Evolutionary conservation across 768 basidiomycete genomes (phyloP).

Genomic region (Rhodotorula toruloides): DNA sequence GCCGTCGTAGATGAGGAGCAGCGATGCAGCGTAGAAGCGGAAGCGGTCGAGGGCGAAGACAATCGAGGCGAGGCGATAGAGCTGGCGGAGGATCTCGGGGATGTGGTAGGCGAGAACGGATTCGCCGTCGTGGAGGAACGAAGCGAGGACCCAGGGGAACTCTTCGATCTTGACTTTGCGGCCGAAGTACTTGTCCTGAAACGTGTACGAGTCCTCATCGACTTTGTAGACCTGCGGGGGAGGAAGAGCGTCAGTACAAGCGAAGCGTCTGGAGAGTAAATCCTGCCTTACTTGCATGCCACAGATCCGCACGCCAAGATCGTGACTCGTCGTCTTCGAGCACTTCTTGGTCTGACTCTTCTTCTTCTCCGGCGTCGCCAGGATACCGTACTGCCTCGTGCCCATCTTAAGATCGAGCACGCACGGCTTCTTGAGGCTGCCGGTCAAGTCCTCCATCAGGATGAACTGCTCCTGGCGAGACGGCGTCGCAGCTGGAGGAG

Average conservation of each 20-base stretch:
- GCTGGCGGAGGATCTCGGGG: constrained; percentile 78
- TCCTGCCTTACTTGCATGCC: constrained; percentile 91
- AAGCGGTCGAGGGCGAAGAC: constrained; percentile 85
- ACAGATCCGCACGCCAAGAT: constrained; percentile 85
- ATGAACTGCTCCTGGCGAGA: constrained; percentile 96
- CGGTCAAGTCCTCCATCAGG: constrained; percentile 97
- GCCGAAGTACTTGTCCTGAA: constrained; percentile 94
- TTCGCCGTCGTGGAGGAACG: constrained; percentile 80
- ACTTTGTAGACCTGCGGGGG: constrained; percentile 80
- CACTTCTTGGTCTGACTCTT: constrained; percentile 98
- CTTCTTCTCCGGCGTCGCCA: constrained; percentile 86
- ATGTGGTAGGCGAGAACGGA: constrained; percentile 83
- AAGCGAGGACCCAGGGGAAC: constrained; percentile 72
- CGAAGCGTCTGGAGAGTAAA: not conserved
- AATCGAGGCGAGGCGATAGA: constrained; percentile 89
- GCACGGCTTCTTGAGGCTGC: constrained; percentile 80
- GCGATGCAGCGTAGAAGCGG: constrained; percentile 94
- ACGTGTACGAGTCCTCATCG: constrained; percentile 71
- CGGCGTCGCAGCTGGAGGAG: constrained; percentile 18
- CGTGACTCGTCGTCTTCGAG: constrained; percentile 85
- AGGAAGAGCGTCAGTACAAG: not conserved
- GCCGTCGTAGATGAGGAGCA: constrained; percentile 95
- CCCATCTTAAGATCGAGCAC: constrained; percentile 99
- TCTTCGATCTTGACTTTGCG: constrained; percentile 80
- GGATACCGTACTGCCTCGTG: constrained; percentile 96